Conservation (phyloP, 139 green algal species). For the Micromonas commoda region DNA sequence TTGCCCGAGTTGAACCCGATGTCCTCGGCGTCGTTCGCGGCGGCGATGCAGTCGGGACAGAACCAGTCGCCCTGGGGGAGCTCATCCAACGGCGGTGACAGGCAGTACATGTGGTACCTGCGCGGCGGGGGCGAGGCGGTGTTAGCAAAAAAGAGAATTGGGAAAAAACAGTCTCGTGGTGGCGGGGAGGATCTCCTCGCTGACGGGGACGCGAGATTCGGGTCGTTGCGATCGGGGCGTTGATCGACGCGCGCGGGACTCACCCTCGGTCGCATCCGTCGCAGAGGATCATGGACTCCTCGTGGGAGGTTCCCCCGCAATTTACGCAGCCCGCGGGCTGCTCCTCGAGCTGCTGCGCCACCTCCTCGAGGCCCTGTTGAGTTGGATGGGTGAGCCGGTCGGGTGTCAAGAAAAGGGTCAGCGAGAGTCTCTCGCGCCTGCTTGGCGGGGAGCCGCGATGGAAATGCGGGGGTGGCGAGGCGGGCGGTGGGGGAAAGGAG, state of each 20-base stretch:
- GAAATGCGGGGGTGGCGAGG: neutral
- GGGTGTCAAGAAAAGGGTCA: neutral
- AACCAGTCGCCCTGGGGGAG: conserved; percentile 76
- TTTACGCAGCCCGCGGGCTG: conserved; percentile 37
- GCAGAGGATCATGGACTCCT: conserved; percentile 76
- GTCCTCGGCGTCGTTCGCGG: conserved; percentile 28
- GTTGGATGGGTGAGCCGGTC: neutral
- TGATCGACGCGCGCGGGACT: too few relatives aligned
- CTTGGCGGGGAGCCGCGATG: too few relatives aligned
- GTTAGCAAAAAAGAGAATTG: too few relatives aligned
- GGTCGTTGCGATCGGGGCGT: too few relatives aligned
- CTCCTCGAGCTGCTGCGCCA: conserved; percentile 18
- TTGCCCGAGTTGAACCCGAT: conserved; percentile 10
- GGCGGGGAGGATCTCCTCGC: too few relatives aligned
- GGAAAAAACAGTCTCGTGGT: too few relatives aligned
- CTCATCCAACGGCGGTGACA: conserved; percentile 56
- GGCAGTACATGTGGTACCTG: conserved; percentile 67
- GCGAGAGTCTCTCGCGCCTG: too few relatives aligned
- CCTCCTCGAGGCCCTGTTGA: conserved; percentile 4
- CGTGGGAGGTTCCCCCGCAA: conserved; percentile 53
- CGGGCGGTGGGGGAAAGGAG: neutral
- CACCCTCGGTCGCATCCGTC: conserved; percentile 67
- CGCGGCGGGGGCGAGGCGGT: too few relatives aligned
- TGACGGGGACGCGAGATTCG: too few relatives aligned
- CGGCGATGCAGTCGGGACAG: conserved; percentile 63